These are phyloP conservation scores for Malassezia yamatoensis DNA, from an alignment of 1,284 basidiomycete species.

Conservation along the genomic window DNA sequence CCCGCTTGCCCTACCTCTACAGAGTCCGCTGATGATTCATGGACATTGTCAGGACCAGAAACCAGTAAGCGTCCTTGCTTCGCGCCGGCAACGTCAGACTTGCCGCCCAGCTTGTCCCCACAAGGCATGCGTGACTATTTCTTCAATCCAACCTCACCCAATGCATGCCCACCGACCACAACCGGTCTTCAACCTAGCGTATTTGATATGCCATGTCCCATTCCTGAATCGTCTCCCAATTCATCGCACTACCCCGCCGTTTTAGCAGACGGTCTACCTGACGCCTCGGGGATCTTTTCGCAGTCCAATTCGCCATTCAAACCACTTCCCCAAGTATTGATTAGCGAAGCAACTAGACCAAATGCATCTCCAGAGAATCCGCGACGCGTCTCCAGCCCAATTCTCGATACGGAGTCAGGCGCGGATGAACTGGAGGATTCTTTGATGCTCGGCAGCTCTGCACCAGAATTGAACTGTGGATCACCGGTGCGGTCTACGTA, in stretches of 20 bases:
- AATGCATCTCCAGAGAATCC: too few species aligned
- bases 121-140: slow-evolving; percentile 33
- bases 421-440: neutral
- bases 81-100: neutral
- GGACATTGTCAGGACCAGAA: neutral
- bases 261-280: neutral
- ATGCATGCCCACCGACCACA: slow-evolving; percentile 2
- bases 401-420: neutral
- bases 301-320: neutral
- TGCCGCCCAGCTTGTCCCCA: neutral
- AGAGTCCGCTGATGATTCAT: slow-evolving; percentile 1
- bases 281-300: neutral
- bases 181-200: too few species aligned
- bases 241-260: neutral
- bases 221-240: neutral
- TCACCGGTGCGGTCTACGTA: slow-evolving; percentile 13
- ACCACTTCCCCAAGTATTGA: too few species aligned
- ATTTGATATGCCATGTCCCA: too few species aligned
- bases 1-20: neutral
- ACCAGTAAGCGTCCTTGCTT: neutral
- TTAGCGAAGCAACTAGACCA: too few species aligned
- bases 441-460: neutral
- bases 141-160: slow-evolving; percentile 35
- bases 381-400: too few species aligned
- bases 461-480: neutral